Evolutionary conservation across 768 basidiomycete genomes (phyloP).

Genomic region (Mycena latifolia): DNA sequence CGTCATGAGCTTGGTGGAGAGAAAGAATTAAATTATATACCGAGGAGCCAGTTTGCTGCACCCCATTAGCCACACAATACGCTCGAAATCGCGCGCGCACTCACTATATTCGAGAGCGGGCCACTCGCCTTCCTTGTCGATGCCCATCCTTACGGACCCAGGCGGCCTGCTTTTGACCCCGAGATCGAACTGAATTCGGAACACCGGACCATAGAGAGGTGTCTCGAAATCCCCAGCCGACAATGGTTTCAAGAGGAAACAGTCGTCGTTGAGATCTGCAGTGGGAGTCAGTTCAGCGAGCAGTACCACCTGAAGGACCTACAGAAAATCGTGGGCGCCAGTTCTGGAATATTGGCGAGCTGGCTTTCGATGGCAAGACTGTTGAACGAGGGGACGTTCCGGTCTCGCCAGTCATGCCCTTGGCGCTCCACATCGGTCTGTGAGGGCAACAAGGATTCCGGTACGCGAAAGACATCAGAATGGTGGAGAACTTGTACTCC

Average conservation of each 20-base stretch:
- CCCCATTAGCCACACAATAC: background rate
- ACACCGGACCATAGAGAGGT: slow-evolving; percentile 32
- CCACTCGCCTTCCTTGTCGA: slow-evolving; percentile 37
- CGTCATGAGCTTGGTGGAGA: background rate
- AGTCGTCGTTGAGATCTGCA: slow-evolving; percentile 36
- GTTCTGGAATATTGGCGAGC: slow-evolving; percentile 19
- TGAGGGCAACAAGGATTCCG: slow-evolving; percentile 4
- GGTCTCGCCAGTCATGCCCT: slow-evolving; percentile 29
- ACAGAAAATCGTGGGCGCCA: slow-evolving; percentile 35
- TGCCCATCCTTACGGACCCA: background rate
- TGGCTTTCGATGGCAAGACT: slow-evolving; percentile 38
- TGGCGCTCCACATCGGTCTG: background rate
- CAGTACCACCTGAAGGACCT: background rate
- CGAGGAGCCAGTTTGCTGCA: slow-evolving; percentile 35
- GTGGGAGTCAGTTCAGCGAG: background rate
- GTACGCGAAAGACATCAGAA: slow-evolving; percentile 32
- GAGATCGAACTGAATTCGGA: slow-evolving; percentile 35
- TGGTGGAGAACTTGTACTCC: slow-evolving; percentile 27
- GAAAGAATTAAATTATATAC: background rate
- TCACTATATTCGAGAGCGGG: slow-evolving; percentile 29
- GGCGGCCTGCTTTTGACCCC: slow-evolving; percentile 22
- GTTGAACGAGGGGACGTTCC: slow-evolving; percentile 34
- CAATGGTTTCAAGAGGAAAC: slow-evolving; percentile 29
- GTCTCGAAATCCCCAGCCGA: slow-evolving; percentile 29
- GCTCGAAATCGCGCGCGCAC: background rate